Base-by-base conservation (phyloP, 2,329 filamentous ascomycete genomes). In the Diaporthe citriasiana region DNA sequence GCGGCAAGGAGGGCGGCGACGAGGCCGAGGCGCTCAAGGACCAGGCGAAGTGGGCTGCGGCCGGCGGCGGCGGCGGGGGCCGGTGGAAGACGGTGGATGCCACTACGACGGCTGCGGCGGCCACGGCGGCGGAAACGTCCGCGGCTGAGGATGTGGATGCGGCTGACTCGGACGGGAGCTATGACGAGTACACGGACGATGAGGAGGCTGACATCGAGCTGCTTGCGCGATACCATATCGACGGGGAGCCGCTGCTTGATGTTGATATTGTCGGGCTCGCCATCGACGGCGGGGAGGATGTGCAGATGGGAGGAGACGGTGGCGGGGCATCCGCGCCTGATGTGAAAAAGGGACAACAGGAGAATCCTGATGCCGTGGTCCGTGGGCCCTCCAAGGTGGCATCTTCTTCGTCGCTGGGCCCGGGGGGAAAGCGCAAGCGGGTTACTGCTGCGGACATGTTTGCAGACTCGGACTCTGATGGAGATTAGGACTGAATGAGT, bases 361-460 rank as follows among this genome's bases (percentile, higher is more conserved):
- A 74, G 77, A 72, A 17, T 25, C 12, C 60, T 10, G 60, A 50
- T 30, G 76, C 75, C 40, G 77, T 79, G 10, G 65, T 77, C 71
- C 78, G 80, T 63, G 40, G 51, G 12, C 50, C 38, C 27, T 76
- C 80, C 74, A 77, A 79, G 66, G 72, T 79, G 77, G 69, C 77
- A 51, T 72, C 79, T 19, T 78, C 78, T 19, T 78, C 78, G 51
- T 77, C 76, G 51, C 73, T 76, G 72, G 79, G 78, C 60, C 83
- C 82, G 3, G 71, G 47, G 40, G 33, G 75, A 79, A 79, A 74
- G 80, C 86, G 89, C 78, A 93, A 89, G 80, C 89, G 93, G 76
- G 93, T 94, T 82, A 91, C 91, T 77, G 94, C 94, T 6, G 93
- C 93, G 77, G 94, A 97, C 80, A 95, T 97, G 94, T 97, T 97